Evolutionary conservation across 192 early-diverging fungal genomes (phyloP).

Genomic region (Coemansia sp.): DNA sequence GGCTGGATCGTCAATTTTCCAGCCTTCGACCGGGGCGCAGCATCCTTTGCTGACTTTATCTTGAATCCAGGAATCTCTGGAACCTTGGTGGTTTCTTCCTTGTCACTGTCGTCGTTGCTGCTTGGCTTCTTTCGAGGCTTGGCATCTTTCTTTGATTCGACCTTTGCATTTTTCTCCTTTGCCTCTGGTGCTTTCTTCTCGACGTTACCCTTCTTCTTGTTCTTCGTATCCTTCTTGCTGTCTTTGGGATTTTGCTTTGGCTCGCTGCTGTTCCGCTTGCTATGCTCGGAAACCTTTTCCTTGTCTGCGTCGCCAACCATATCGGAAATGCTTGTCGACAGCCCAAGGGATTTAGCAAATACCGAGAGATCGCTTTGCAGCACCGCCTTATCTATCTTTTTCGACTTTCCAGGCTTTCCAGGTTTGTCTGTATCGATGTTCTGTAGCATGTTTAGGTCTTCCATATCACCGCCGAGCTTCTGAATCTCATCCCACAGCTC

Average conservation of each 20-base stretch:
- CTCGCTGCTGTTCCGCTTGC: conserved; percentile 5
- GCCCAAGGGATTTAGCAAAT: conserved; percentile 45
- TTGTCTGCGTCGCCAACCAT: conserved; percentile 27
- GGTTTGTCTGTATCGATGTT: conserved; percentile 56
- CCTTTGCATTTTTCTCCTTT: conserved; percentile 10
- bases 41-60: conserved; percentile 53
- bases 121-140: conserved; percentile 26
- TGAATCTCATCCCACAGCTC: conserved; percentile 64
- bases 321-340: conserved; percentile 27
- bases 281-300: conserved; percentile 17
- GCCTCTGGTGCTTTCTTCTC: neutral
- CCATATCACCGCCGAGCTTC: conserved; percentile 61
- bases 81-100: neutral
- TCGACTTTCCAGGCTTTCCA: conserved; percentile 18
- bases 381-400: conserved; percentile 17
- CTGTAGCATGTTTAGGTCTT: conserved; percentile 59
- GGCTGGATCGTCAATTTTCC: conserved; percentile 27
- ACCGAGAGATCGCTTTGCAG: conserved; percentile 34
- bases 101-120: conserved; percentile 20
- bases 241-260: conserved; percentile 6
- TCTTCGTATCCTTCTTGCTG: conserved; percentile 9
- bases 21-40: conserved; percentile 26
- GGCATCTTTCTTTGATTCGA: neutral
- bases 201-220: neutral
- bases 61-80: conserved; percentile 39